Percentiles rank a stretch among this genome's conserved stretches.
Evolutionary conservation across 345 rosid genomes (phyloP).

Genomic region (Linum tenue): DNA sequence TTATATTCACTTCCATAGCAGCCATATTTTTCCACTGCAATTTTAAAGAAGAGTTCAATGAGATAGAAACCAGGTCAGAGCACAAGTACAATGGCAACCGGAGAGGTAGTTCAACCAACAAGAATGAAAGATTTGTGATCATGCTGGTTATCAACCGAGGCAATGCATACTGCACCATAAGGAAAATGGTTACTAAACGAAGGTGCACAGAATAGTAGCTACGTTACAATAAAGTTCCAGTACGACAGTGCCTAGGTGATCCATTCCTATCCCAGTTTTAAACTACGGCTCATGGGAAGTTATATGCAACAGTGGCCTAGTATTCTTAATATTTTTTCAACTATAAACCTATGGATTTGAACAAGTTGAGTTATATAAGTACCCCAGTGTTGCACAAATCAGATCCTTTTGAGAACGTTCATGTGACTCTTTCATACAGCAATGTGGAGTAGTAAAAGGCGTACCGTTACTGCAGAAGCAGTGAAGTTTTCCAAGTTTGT

Average conservation of each 20-base stretch:
- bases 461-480: slow-evolving; percentile 89
- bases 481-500: slow-evolving; percentile 78
- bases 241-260: neutral
- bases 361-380: too few relatives aligned
- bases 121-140: too few relatives aligned
- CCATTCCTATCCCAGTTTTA: too few relatives aligned
- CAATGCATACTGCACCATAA: neutral
- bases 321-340: too few relatives aligned
- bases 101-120: too few relatives aligned
- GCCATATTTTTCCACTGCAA: slow-evolving; percentile 76
- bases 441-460: neutral
- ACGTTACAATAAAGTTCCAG: neutral
- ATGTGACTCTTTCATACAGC: too few relatives aligned
- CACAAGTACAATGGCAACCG: too few relatives aligned
- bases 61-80: neutral
- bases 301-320: too few relatives aligned
- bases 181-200: neutral
- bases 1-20: slow-evolving; percentile 94
- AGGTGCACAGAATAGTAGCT: neutral
- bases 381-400: too few relatives aligned
- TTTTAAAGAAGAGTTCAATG: slow-evolving; percentile 16
- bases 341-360: too few relatives aligned
- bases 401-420: too few relatives aligned
- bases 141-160: neutral
- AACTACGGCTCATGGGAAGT: too few relatives aligned